These are phyloP conservation scores for Flaveria trinervia DNA, from an alignment of 129 eudicot genomes.

Conservation along the genomic window DNA sequence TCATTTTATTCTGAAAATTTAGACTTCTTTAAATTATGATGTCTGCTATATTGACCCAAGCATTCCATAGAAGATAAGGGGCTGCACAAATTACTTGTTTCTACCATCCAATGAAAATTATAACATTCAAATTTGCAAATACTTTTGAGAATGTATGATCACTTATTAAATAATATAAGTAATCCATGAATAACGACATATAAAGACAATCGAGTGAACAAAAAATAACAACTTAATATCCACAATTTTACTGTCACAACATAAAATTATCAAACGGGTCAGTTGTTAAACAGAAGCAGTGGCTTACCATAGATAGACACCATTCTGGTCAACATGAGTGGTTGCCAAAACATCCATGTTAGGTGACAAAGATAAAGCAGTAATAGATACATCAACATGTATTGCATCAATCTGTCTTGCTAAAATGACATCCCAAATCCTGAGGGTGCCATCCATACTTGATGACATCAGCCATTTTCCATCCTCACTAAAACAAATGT, in stretches of 20 bases:
- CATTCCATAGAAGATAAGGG: not conserved
- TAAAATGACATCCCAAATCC: slow-evolving; percentile 92
- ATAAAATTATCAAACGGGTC: not conserved
- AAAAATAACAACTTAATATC: not conserved
- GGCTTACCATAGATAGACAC: slow-evolving; percentile 83
- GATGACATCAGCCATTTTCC: slow-evolving; percentile 98
- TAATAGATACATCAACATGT: slow-evolving; percentile 75
- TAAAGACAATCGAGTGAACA: not conserved
- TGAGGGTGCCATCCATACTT: slow-evolving; percentile 96
- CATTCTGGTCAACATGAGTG: slow-evolving; percentile 94
- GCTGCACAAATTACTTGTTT: slow-evolving; percentile 1
- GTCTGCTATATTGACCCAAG: not conserved
- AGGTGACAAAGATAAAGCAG: slow-evolving; percentile 89
- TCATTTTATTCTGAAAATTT: not conserved
- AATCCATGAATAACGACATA: not conserved
- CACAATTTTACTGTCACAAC: not conserved
- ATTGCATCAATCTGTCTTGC: slow-evolving; percentile 96
- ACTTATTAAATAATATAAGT: not conserved
- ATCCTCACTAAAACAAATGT: slow-evolving; percentile 94
- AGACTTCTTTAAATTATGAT: not conserved
- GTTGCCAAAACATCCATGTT: slow-evolving; percentile 98
- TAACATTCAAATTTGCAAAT: not conserved
- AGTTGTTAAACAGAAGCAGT: not conserved
- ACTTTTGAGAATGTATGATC: not conserved
- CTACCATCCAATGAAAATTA: not conserved